Conservation (phyloP, 371 early-diverging fungal genomes). For the Rhizomucor miehei region DNA sequence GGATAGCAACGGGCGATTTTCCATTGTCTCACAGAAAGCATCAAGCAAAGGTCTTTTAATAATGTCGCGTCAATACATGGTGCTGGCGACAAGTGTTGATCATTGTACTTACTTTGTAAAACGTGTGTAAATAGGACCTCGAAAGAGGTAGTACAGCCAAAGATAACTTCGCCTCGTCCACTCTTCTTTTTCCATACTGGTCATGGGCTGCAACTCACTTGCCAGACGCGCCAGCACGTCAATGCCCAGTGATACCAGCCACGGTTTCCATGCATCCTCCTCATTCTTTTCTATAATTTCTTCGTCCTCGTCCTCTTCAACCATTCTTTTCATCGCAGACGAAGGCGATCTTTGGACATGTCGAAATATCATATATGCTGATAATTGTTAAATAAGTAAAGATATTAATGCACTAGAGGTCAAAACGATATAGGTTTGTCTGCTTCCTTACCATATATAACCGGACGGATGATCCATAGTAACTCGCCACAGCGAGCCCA, state of each 20-base stretch:
- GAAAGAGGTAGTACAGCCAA: conserved; percentile 31
- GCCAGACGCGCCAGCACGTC: conserved; percentile 26
- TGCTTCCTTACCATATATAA: conserved; percentile 43
- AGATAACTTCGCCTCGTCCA: conserved; percentile 29
- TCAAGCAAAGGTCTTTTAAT: conserved; percentile 22
- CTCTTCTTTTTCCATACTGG: conserved; percentile 34
- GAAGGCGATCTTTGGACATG: background rate
- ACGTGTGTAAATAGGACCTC: conserved; percentile 27
- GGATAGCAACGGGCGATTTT: conserved; percentile 37
- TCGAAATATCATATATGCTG: background rate
- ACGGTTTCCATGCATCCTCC: conserved; percentile 28
- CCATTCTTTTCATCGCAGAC: conserved; percentile 4
- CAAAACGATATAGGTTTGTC: no score
- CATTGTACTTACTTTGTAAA: conserved; percentile 26
- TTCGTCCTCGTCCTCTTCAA: conserved; percentile 14
- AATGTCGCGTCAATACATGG: background rate
- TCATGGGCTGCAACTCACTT: conserved; percentile 25
- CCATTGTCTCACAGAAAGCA: conserved; percentile 31
- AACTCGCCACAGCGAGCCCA: conserved; percentile 31
- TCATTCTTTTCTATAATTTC: conserved; percentile 18
- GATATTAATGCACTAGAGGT: no score
- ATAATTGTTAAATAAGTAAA: no score
- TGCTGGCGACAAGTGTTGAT: background rate
- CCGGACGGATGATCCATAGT: conserved; percentile 36
- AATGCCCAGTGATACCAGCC: conserved; percentile 33